Base-by-base conservation (phyloP, 2,329 filamentous ascomycete species). In the Bipolaris cookei region DNA sequence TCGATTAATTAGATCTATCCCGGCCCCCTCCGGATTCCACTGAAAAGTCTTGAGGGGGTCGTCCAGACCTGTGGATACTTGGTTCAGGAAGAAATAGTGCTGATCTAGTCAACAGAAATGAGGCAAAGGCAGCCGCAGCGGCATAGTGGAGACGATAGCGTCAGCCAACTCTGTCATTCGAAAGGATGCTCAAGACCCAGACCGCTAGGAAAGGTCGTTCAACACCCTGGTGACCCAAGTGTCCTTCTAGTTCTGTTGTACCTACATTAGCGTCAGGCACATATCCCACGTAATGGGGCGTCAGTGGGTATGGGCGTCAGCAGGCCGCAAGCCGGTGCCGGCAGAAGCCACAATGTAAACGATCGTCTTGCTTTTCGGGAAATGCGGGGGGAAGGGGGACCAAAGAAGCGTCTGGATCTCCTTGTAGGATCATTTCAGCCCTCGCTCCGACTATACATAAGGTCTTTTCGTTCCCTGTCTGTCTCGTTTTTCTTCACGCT, bases 241-340 rank as follows among this genome's bases (percentile, higher is more conserved):
- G 42, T 28, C 46, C 48, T 47, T 45, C 21, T 59, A 63, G 53
- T 48, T 49, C 23, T 38, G 41, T 44, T 52, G 60, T 62, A 58
- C 64, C 64, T 66, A 59, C 61, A 56, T 66, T 65, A 66, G 64
- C 52, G 64, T 48, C 44, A 41, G 56, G 32, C 55, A 54, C 57
- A 51, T 46, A 47, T 53, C 54, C 56, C 51, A 56, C 50, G 52
- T 54, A 39, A 55, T 56, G 54, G 57, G 46, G 37, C 49, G 51
- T 49, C 38, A 44, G 44, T 32, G 50, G 32, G 21, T 13, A 14
- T 49, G 32, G 25, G 35, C 38, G 51, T 50, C 51, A 45, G 32
- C 39, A 54, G 32, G 39, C 18, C 38, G 44, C 51, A 44, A 39
- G 55, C 47, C 45, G 32, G 47, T 50, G 39, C 43, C 54, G 56